A percentile compares a stretch with the other conserved stretches of the same genome.
Conservation (phyloP, 306 rosid species). For the Quercus cerris region DNA sequence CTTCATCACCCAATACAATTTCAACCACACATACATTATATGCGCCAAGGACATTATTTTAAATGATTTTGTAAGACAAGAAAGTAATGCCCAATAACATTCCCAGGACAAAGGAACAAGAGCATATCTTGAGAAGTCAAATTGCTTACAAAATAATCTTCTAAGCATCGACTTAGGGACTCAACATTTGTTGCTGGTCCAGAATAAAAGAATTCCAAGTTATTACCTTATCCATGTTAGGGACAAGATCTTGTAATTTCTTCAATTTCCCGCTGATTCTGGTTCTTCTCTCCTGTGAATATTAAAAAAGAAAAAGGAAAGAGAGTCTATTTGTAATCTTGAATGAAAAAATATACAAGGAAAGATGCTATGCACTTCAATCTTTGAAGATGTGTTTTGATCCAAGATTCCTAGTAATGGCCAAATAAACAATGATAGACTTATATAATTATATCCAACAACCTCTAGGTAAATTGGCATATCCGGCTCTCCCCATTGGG, state of each 20-base stretch:
- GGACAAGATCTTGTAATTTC: conserved; percentile 90
- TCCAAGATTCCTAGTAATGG: neutral
- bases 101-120: neutral
- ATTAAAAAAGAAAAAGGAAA: neutral
- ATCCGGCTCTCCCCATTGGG: too few species aligned
- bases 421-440: neutral
- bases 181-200: neutral
- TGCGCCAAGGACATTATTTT: neutral
- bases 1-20: neutral
- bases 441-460: neutral
- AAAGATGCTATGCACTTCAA: too few species aligned
- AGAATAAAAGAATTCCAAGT: neutral
- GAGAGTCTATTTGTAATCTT: neutral
- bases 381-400: too few species aligned
- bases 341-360: neutral
- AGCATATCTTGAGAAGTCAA: too few species aligned
- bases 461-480: too few species aligned
- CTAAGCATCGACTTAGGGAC: neutral
- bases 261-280: conserved; percentile 87
- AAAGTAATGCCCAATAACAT: neutral
- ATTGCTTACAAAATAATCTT: neutral
- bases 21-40: neutral
- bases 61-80: neutral
- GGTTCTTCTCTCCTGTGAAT: conserved; percentile 78
- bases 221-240: conserved; percentile 91